Base-by-base conservation (phyloP, 164 flowering plant species). In the Dillenia suffruticosa region DNA sequence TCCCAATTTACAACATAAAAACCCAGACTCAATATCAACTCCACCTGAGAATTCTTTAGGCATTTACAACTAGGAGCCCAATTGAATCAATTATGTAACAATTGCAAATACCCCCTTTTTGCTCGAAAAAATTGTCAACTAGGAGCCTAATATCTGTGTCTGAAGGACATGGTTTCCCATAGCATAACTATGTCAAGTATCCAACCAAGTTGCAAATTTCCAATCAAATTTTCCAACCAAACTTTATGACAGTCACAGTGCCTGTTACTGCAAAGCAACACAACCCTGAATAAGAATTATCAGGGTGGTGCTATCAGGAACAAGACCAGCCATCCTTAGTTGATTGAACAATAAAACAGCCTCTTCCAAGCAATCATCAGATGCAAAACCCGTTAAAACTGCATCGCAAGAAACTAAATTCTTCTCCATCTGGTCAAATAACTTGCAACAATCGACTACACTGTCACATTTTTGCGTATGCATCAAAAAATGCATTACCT, bases 401-500 rank as follows among this genome's bases (percentile, higher is more conserved):
- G 75, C 81, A 67, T 66, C 74, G 17, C 66, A 80, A 8, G 81
- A 62, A 40, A 72, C 53, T 57, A 70, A 63, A 64, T 66, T 49
- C 9, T 66, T 46, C 22, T 51, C 40, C 48, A 80, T 48, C 12
- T 44, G 47, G 56, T 63, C 46, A 66, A 76, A 76, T 7, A 77
- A 40, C 43, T 61, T 70, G 51, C 19, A 56, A 6, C 77, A 70
- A 50, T 65, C n/a, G 14, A 9, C 24, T 2, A 77, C 26, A 59
- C 48, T 56, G 10, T 75, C 77, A 48, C 80, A 76, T 62, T 70
- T n/a, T 74, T 10, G 78, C 81, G 65, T 76, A 79, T 1, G 71
- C 24, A 53, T 77, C 75, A 12, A 79, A 49, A 70, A 72, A 11
- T 11, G 83, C 75, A 53, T 77, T 76, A 22, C 66, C 65, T 15